Evolutionary conservation across 305 asterid genomes (phyloP).

Genomic region (Solanum hybrid): DNA sequence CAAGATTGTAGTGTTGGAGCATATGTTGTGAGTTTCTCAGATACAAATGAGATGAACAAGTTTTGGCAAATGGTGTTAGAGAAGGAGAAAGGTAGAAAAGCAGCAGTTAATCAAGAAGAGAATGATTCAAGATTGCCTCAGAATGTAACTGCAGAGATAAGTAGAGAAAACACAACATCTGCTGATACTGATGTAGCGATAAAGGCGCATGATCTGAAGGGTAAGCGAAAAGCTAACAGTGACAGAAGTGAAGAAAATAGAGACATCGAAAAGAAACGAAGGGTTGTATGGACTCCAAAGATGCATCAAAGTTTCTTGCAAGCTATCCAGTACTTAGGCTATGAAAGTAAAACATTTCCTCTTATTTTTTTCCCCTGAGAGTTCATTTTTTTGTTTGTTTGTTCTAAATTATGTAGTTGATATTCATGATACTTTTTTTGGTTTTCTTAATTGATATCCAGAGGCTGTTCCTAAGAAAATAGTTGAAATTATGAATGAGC

Average conservation of each 20-base stretch:
- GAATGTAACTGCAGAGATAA: neutral
- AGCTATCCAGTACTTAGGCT: conserved; percentile 47
- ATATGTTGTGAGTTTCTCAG: conserved; percentile 22
- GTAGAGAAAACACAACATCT: conserved; percentile 15
- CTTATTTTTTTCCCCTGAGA: neutral
- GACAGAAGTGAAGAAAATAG: conserved; percentile 17
- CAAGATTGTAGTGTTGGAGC: conserved; percentile 26
- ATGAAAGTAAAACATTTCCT: conserved; percentile 35
- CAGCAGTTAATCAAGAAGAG: conserved; percentile 9
- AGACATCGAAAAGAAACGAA: conserved; percentile 33
- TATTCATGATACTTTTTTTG: neutral
- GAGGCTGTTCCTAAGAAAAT: conserved; percentile 75
- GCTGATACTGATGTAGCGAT: conserved; percentile 3
- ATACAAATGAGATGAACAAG: conserved; percentile 15
- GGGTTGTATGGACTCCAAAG: conserved; percentile 59
- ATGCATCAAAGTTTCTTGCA: conserved; percentile 54
- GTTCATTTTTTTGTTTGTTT: neutral
- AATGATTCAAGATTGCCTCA: neutral
- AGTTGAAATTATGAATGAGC: conserved; percentile 54
- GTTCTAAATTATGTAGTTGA: neutral
- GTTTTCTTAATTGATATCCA: conserved; percentile 13
- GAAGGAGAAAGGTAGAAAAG: conserved; percentile 20
- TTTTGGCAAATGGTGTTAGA: conserved; percentile 36
- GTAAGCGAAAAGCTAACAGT: neutral
- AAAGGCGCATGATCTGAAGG: neutral